Conservation (phyloP, 2,329 filamentous ascomycete genomes). For the Gliomastix tumulicola region DNA sequence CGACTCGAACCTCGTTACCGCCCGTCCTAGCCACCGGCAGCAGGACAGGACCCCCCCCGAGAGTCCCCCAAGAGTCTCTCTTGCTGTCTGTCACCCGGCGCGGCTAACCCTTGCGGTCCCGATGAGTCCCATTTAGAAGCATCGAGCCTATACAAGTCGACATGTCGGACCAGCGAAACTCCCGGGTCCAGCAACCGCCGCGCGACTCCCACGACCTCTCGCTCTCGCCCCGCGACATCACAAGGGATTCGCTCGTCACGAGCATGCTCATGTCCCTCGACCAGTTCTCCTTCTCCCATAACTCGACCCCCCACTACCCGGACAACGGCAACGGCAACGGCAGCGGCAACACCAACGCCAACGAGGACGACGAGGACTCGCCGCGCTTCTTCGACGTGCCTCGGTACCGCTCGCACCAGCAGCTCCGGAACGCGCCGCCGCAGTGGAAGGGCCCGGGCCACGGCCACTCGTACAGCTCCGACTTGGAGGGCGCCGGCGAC, state of each 20-base stretch:
- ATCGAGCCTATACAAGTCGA: slow-evolving; percentile 5
- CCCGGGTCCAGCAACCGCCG: slow-evolving; percentile 13
- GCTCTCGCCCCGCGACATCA: slow-evolving; percentile 66
- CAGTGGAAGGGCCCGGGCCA: slow-evolving; percentile 25
- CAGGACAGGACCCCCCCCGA: no score
- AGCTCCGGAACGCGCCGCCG: slow-evolving; percentile 17
- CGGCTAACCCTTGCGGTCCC: neutral
- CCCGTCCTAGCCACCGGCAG: no score
- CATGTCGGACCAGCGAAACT: slow-evolving; percentile 16
- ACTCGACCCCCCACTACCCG: slow-evolving; percentile 12
- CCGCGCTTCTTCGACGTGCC: slow-evolving; percentile 11
- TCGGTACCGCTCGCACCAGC: slow-evolving; percentile 6
- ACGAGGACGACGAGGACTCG: slow-evolving; percentile 14
- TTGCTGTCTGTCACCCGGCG: neutral
- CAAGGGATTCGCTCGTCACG: slow-evolving; percentile 85
- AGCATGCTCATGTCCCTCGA: slow-evolving; percentile 94
- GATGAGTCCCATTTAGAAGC: slow-evolving; percentile 17
- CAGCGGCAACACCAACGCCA: slow-evolving; percentile 12
- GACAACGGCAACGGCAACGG: slow-evolving; percentile 8
- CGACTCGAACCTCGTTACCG: neutral
- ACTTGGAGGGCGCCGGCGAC: slow-evolving; percentile 50
- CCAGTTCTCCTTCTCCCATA: slow-evolving; percentile 51
- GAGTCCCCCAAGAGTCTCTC: no score
- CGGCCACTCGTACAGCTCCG: slow-evolving; percentile 50
- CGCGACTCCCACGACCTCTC: slow-evolving; percentile 81